Base-by-base conservation (phyloP, 306 rosid species). In the Dalbergia cochinchinensis region DNA sequence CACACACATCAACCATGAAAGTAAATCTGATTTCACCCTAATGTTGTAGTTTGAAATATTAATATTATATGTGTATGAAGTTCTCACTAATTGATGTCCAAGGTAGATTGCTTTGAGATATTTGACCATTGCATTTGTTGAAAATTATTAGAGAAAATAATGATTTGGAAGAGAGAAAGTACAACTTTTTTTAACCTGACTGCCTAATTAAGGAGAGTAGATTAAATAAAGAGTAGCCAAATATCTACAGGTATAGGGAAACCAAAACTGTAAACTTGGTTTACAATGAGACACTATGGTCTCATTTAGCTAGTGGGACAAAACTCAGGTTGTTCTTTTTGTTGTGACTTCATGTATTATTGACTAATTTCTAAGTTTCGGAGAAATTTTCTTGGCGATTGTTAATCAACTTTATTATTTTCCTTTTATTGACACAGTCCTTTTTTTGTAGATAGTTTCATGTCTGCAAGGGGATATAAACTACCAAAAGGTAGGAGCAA, bases 401-500 rank as follows among this genome's bases (percentile, higher is more conserved):
- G 44, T 16, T 57, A 18, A 44, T 59, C 74, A 78, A 63, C 22
- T 83, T 33, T 11, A 45, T 80, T 58, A 33, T 81, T 81, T 66
- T 57, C 69, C 77, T 11, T 65, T 60, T 63, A 37, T 71, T 84
- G 85, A 86, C 61, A 37, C 69, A 37, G n/a, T 22, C 75, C 83
- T 45, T 78, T 75, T 16, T 83, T 81, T 84, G 68, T 85, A 94
- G 99, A 68, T 94, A 84, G 98, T 95, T 71, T 88, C 92, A 77
- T 95, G 99, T 87, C 79, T 95, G 71, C 98, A 89, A 90, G 99
- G 98, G 71, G 92, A 91, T 82, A 82, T 91, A 78, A 92, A 84
- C 77, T 95, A 95, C 88, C 83, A 78, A 86, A 95, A 95, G 83
- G 83, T 95, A 34, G 98, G 99, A 78, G 99, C 97, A 15, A 95